phyloP scores from a whole-genome alignment of 352 stramenopile genomes.

The Pythium brachiatum region DNA sequence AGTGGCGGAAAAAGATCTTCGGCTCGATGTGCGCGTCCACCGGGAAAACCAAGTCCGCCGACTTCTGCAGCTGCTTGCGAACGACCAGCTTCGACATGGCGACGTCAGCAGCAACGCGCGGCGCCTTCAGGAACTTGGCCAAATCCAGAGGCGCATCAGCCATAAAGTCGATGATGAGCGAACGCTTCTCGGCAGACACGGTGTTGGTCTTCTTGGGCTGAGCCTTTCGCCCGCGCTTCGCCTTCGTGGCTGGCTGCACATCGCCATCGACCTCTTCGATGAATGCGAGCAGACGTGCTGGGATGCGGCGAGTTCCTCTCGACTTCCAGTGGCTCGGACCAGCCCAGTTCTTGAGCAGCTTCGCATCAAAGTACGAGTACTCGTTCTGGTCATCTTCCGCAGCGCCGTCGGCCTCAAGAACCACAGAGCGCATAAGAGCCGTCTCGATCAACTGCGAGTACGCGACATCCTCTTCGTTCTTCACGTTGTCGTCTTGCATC shows the following conservation, averaged over 20 bases:
- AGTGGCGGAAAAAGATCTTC: conserved; percentile 68
- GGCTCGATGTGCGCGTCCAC: conserved; percentile 76
- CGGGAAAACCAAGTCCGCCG: conserved; percentile 64
- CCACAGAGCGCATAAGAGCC: conserved; percentile 58
- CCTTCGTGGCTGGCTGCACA: neutral
- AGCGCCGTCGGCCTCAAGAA: conserved; percentile 42
- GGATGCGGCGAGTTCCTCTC: conserved; percentile 45
- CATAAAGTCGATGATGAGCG: conserved; percentile 56
- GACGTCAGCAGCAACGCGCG: conserved; percentile 35
- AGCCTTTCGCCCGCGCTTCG: conserved; percentile 22
- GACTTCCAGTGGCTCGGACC: conserved; percentile 78
- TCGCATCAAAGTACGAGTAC: conserved; percentile 84
- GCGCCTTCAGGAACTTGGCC: conserved; percentile 39
- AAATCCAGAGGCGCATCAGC: conserved; percentile 40
- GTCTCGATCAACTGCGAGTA: conserved; percentile 78
- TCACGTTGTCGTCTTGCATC: conserved; percentile 36
- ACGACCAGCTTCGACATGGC: conserved; percentile 49
- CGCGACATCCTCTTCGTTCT: conserved; percentile 50
- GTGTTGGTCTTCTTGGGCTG: conserved; percentile 14
- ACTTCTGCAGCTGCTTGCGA: conserved; percentile 51
- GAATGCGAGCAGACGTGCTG: conserved; percentile 35
- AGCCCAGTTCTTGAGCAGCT: conserved; percentile 82
- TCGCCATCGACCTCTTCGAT: conserved; percentile 30
- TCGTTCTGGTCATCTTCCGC: conserved; percentile 45
- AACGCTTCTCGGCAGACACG: conserved; percentile 40